Base-by-base conservation (phyloP, 2,329 filamentous ascomycete genomes). In the Elsinoe ampelina region DNA sequence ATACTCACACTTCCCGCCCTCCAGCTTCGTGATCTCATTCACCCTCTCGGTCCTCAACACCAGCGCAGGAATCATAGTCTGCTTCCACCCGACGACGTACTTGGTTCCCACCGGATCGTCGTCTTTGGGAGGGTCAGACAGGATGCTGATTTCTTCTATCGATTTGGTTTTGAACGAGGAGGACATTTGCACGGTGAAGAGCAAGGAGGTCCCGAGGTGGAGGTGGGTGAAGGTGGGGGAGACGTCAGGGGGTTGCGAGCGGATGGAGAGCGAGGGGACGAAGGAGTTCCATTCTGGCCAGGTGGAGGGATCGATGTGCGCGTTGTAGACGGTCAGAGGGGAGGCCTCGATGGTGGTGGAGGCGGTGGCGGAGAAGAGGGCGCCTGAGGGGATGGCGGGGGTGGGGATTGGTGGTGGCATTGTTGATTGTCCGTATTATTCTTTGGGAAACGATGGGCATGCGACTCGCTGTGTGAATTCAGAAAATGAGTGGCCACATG, bases 231-330 rank as follows among this genome's bases (percentile, higher is more conserved):
- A 55, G 13, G 22, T 38, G 3, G 57, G 32, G 3, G 41, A 51
- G 7, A 41, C 22, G 41, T 64, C 63, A 0, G 63, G 58, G 7
- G 73, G 68, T 30, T 76, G 74, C 36, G 69, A 67, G 43, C 68
- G 72, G 61, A 78, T 72, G n/a, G 69, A 71, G 3, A 76, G 73
- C 20, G 67, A 66, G 2, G 74, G 71, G 5, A 74, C 67, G 62
- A 77, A 77, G 5, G 67, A 66, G 61, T 77, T 78, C 76, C 76
- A 78, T 47, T 70, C 62, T 19, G 70, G 68, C 71, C 72, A 78
- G 52, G 70, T 73, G 19, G 73, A 71, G 26, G 73, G 73, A 63
- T 77, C 68, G 50, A 72, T 67, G 3, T 77, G 63, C 7, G 69
- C 68, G 20, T 72, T 65, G 68, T 74, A 76, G 58, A 77, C 71